Evolutionary conservation across 495 filamentous ascomycete species (phyloP), one percentile per base, ranked within the genome.

Genomic region (Lepidopterella palustris): DNA sequence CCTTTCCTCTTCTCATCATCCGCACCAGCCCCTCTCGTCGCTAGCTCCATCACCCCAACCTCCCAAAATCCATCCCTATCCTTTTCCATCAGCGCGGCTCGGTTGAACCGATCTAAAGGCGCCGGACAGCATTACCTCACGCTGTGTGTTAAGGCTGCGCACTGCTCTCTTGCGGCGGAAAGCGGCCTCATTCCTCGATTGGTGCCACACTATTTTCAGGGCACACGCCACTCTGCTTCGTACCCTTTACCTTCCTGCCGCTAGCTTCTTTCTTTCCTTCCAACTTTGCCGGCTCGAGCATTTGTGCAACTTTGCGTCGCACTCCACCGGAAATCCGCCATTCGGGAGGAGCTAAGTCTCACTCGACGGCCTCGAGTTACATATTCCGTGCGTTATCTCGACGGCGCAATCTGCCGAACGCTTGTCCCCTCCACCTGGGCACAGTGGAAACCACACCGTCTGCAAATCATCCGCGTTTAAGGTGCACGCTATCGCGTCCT

Each of bases 381-480:
- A 47, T 59, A 48, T 66, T 56, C 55, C 50, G 64, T 60, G 60
- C 60, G 64, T 67, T 63, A 67, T 57, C 47, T 61, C 28, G 64
- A 59, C 60, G 61, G 61, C 61, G 60, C 61, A 62, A 62, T 61
- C 63, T 63, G 55, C 66, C 63, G 66, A 57, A 62, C 66, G 54
- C 60, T 24, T 60, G 60, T 66, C 64, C 57, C 64, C 57, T 63
- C 56, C 50, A 54, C 52, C 56, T 58, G 26, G 57, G 57, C 61
- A 53, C 53, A 31, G 52, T 67, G 55, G 59, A 58, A 62, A 58
- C 4, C 52, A 61, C 18, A 68, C 65, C 53, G 62, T 60, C 67
- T 71, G 72, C 66, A 71, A 70, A 74, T 72, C 70, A 74, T 70
- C 69, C 70, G 70, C 68, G 59, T 61, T 67, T 63, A 65, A 69